Evolutionary conservation across 805 yeast species (phyloP), one percentile per base, ranked within the genome.

Genomic region (Pichia scutulata): DNA sequence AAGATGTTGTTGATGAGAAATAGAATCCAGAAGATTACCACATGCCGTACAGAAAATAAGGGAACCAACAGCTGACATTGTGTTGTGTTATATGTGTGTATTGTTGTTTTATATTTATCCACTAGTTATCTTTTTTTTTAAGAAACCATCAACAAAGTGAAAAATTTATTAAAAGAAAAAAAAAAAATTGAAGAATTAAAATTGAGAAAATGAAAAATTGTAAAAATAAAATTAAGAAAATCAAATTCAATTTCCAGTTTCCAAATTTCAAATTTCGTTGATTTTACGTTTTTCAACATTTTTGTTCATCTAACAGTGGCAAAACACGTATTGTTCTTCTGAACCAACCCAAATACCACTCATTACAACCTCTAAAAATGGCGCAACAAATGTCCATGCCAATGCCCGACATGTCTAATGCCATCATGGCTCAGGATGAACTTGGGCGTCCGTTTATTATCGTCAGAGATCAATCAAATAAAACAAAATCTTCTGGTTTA

Each of bases 401-500:
- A 43, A 77, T 81, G 86, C 96, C 97, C 40, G 99, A 93, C 68
- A 75, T 93, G 78, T 90, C 98, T 59, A 93, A 95, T 64, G 99
- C 99, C 70, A 89, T 93, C 61, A 89, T 93, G 74, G 98, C 99
- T 4, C 99, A 92, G 70, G 99, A 93, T 68, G 99, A 93, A 70
- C 88, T 86, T 90, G 99, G 99, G 21, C 84, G 99, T 70, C 99
- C 99, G 21, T 89, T 93, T 67, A 92, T 93, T 64, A 93, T 93
- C 66, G 99, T 93, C 48, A 82, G 93, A 66, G 99, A 93, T 53
- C 76, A 72, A 52, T 75, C 74, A 4, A 60, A 64, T 39, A 72
- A 72, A 55, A 64, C 68, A 52, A 76, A 90, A 66, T 74, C 78
- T 10, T 89, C 84, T 58, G 95, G 95, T 25, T 68, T 80, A 42